A percentile compares a stretch with the other conserved stretches of the same genome.
Conservation (phyloP, 2,329 filamentous ascomycete species). For the Helotiales sp. region DNA sequence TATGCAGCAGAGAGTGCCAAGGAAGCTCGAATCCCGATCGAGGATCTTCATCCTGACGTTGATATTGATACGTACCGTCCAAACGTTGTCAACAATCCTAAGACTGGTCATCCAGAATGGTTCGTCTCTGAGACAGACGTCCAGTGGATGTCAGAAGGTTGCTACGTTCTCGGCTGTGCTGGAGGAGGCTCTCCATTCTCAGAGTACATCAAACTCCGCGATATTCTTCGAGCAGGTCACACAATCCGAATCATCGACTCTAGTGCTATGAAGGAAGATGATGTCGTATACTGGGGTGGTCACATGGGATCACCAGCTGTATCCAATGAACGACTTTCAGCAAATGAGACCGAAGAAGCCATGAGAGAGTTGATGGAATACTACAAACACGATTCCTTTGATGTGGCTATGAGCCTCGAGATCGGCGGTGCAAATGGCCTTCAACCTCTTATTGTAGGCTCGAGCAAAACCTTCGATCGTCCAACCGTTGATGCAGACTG, state of each 20-base stretch:
- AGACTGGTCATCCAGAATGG: conserved; percentile 45
- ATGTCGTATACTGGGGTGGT: conserved; percentile 55
- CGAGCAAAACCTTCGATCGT: conserved; percentile 35
- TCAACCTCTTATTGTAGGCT: conserved; percentile 30
- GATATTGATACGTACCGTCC: conserved; percentile 48
- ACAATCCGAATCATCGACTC: conserved; percentile 52
- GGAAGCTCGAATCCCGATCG: conserved; percentile 7
- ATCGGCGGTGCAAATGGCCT: conserved; percentile 45
- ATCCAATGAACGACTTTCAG: conserved; percentile 50
- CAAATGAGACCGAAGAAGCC: conserved; percentile 41
- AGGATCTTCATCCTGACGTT: conserved; percentile 27
- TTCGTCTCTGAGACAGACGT: conserved; percentile 56
- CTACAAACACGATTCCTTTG: conserved; percentile 32
- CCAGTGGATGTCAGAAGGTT: conserved; percentile 54
- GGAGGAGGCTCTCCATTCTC: conserved; percentile 57
- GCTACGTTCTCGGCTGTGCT: conserved; percentile 61
- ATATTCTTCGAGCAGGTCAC: conserved; percentile 51
- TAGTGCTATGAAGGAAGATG: conserved; percentile 49
- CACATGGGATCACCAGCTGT: conserved; percentile 62
- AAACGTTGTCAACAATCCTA: conserved; percentile 38
- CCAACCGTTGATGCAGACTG: conserved; percentile 45
- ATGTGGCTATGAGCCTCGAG: conserved; percentile 38
- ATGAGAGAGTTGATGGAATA: conserved; percentile 40
- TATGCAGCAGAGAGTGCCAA: conserved; percentile 17
- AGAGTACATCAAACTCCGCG: conserved; percentile 50